phyloP scores from a whole-genome alignment of 2,329 filamentous ascomycete genomes.

The Bipolaris gigantea region DNA sequence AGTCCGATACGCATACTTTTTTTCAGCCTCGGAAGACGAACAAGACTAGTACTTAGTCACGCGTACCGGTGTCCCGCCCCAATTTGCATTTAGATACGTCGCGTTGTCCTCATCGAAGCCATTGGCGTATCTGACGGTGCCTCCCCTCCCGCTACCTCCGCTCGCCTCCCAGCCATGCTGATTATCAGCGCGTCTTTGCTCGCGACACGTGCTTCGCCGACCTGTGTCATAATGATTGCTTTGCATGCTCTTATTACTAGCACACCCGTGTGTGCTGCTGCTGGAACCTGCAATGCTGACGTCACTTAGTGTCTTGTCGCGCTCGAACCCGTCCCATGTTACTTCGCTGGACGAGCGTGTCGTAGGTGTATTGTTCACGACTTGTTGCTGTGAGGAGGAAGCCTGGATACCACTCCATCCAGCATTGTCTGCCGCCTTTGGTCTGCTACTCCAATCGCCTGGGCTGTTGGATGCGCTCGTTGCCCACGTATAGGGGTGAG shows the following conservation, averaged over 20 bases:
- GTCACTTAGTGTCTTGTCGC: conserved; percentile 22
- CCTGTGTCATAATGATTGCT: neutral
- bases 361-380: neutral
- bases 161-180: conserved; percentile 5
- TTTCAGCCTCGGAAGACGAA: neutral
- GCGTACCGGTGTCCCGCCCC: conserved; percentile 21
- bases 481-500: conserved; percentile 10
- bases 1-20: neutral
- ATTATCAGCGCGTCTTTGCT: conserved; percentile 1
- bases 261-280: conserved; percentile 15
- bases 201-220: neutral
- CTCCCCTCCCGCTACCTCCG: neutral
- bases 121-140: conserved; percentile 14
- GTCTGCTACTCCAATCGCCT: neutral
- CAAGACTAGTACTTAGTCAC: conserved; percentile 12
- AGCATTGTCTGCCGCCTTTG: conserved; percentile 1
- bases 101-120: conserved; percentile 26
- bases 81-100: conserved; percentile 27
- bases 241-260: neutral
- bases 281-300: conserved; percentile 18
- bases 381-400: neutral
- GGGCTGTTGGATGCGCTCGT: neutral
- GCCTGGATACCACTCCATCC: conserved; percentile 2
- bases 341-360: neutral
- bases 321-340: conserved; percentile 28